These are phyloP conservation scores for Periconia sp. DNA, from an alignment of 2,329 filamentous ascomycete genomes.

Conservation along the genomic window DNA sequence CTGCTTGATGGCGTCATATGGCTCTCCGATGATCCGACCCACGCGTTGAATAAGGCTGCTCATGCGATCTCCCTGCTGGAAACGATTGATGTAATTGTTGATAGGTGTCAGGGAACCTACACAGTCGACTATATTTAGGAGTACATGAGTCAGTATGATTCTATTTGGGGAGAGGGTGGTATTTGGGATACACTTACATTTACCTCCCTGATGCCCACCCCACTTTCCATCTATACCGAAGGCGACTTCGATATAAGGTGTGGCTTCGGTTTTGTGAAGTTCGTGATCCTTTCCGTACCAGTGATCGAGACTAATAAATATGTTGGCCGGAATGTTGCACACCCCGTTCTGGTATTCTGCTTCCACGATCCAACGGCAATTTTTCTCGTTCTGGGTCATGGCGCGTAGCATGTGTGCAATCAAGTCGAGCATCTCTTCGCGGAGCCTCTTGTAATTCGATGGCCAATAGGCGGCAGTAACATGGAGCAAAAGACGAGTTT, in stretches of 20 bases:
- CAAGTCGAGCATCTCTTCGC: neutral
- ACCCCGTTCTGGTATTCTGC: too few species aligned
- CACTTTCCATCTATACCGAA: neutral
- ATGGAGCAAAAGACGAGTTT: neutral
- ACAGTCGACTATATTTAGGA: too few species aligned
- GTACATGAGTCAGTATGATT: too few species aligned
- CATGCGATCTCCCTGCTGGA: neutral
- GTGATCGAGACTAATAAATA: neutral
- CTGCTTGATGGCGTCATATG: neutral
- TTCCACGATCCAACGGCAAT: neutral
- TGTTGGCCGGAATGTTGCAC: neutral
- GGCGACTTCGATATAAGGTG: neutral
- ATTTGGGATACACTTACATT: too few species aligned
- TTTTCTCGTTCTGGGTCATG: neutral
- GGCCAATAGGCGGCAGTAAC: neutral
- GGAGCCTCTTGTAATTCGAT: neutral
- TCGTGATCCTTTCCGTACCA: neutral
- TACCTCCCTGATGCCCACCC: neutral
- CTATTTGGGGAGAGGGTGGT: too few species aligned
- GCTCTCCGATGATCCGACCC: neutral
- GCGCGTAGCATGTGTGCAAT: neutral
- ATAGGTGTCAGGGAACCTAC: neutral
- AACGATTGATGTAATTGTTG: neutral
- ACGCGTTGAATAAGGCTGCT: neutral
- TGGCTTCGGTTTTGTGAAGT: neutral